Percentiles rank a stretch among this genome's conserved stretches.
phyloP scores from a whole-genome alignment of 2,329 filamentous ascomycete genomes.

The Cladosporium sp. region DNA sequence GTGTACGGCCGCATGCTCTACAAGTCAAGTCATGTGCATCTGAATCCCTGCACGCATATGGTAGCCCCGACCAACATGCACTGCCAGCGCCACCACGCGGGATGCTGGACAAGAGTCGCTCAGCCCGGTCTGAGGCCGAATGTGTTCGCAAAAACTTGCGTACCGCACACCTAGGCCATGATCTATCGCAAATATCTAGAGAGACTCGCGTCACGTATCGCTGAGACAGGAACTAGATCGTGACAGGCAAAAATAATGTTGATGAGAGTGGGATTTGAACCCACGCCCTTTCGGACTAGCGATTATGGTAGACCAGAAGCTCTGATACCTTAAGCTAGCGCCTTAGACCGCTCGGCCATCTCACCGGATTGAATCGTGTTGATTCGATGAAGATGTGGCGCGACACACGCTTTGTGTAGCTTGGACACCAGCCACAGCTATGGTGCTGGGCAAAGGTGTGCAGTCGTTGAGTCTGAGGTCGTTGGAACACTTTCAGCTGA shows the following conservation, averaged over 20 bases:
- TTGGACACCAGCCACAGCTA: too few species aligned
- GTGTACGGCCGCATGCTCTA: too few species aligned
- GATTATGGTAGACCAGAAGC: slow-evolving; percentile 10
- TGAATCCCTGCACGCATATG: too few species aligned
- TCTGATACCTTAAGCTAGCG: slow-evolving; percentile 25
- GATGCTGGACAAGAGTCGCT: neutral
- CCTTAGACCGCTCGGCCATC: slow-evolving; percentile 23
- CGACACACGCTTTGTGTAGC: too few species aligned
- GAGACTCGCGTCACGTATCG: too few species aligned
- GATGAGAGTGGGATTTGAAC: slow-evolving; percentile 25
- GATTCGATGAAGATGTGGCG: neutral
- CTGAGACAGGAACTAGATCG: too few species aligned
- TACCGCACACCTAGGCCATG: too few species aligned
- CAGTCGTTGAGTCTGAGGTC: too few species aligned
- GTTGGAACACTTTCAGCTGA: too few species aligned
- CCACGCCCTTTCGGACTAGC: slow-evolving; percentile 23
- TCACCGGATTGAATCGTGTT: neutral
- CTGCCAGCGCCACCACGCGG: neutral
- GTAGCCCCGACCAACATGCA: neutral
- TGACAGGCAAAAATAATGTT: slow-evolving; percentile 16
- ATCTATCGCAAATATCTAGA: too few species aligned
- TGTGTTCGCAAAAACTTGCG: neutral
- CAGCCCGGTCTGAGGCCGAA: neutral
- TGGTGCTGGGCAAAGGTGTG: too few species aligned
- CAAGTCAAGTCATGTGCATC: too few species aligned